Evolutionary conservation across 345 rosid genomes (phyloP), one percentile per base, ranked within the genome.

Genomic region (Pseudoturritis turrita): DNA sequence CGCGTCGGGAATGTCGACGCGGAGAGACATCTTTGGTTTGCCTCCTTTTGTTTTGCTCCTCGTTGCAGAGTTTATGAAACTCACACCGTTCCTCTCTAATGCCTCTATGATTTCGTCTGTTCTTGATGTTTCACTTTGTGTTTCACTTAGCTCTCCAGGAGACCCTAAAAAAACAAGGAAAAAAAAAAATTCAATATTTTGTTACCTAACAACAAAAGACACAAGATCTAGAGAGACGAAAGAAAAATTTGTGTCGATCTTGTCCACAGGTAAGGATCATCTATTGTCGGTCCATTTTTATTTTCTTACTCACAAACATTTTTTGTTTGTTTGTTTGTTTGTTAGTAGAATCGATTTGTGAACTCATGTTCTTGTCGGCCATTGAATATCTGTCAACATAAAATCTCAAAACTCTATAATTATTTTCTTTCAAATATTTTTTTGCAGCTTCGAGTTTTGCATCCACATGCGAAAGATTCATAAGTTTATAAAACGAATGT

Each of bases 51-150:
- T 77, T 80, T 89, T 91, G 22, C 75, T 56, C 73, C 88, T 85
- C 3, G 91, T 63, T 10, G 84, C 84, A 0, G 96, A 75, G 45
- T 89, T 89, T 3, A 91, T 79, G 53, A 95, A 87, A 76, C 47
- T 87, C 52, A 95, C 82, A 1, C 99, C 96, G 18, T 91, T 83
- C 75, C 78, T 91, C 71, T 89, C 99, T 3, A 88, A 67, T 5
- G 87, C 89, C 8, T 91, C 85, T 2, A 89, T 83, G 40, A 89
- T 85, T 17, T 91, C 93, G 0, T 87, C 97, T 0, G 84, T 88
- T 67, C 81, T 74, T 18, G 88, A 75, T 6, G 70, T 41, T 28
- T 80, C 87, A 53, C 80, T 47, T 12, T 73, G 74, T 41, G 23
- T 65, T 18, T 80, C 91, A 37, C 69, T 79, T 40, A 76, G 23